These are phyloP conservation scores for Selaginella tamariscina DNA, from an alignment of 75 land plant genomes.

Conservation along the genomic window DNA sequence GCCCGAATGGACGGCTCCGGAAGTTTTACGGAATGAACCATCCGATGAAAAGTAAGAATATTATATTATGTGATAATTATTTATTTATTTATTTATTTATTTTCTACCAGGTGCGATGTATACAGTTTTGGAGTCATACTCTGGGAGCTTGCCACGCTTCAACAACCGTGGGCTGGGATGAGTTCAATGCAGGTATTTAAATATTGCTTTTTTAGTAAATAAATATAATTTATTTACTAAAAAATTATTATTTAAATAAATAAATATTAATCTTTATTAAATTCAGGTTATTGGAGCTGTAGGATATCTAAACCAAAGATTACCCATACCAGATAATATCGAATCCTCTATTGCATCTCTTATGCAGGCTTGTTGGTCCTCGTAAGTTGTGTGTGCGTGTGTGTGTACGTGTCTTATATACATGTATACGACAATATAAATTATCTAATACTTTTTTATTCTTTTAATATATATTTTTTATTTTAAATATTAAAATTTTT, in stretches of 20 bases:
- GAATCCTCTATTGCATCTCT: background rate
- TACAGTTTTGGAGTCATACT: constrained; percentile 14
- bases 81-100: background rate
- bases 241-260: background rate
- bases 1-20: constrained; percentile 80
- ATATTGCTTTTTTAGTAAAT: background rate
- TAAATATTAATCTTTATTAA: background rate
- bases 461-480: background rate
- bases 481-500: background rate
- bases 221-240: background rate
- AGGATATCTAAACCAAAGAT: background rate
- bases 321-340: background rate
- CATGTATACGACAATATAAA: too few species aligned
- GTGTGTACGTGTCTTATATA: too few species aligned
- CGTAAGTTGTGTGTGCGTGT: too few species aligned
- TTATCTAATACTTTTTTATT: too few species aligned
- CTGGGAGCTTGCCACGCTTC: constrained; percentile 1
- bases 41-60: constrained; percentile 58
- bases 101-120: constrained; percentile 15
- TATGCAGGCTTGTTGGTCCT: constrained; percentile 1
- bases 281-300: background rate
- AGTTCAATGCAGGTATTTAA: constrained; percentile 7
- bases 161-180: constrained; percentile 9
- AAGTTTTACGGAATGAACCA: constrained; percentile 55
- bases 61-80: too few species aligned